Conservation (phyloP, 805 yeast species). For the Diddensiella santjacobensis region DNA sequence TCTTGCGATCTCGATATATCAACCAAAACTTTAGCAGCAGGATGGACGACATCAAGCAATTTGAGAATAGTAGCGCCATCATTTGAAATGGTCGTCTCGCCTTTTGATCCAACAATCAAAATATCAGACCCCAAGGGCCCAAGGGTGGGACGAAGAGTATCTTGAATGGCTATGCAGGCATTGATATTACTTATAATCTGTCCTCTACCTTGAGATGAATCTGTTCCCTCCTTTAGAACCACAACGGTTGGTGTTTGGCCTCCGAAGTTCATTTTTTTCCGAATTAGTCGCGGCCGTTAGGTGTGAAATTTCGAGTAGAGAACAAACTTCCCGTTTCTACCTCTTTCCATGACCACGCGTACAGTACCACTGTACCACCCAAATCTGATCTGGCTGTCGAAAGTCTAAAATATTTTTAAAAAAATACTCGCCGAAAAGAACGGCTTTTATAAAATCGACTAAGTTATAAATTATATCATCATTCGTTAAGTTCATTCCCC, state of each 20-base stretch:
- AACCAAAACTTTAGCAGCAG: slow-evolving; percentile 94
- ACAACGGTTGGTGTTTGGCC: slow-evolving; percentile 97
- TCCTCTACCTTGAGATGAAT: slow-evolving; percentile 93
- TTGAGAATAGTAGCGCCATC: slow-evolving; percentile 97
- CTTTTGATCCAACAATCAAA: slow-evolving; percentile 75
- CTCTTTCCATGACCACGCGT: background rate
- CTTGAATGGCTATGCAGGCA: slow-evolving; percentile 97
- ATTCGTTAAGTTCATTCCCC: background rate
- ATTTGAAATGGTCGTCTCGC: slow-evolving; percentile 91
- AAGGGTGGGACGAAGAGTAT: slow-evolving; percentile 86
- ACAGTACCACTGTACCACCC: background rate
- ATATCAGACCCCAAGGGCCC: slow-evolving; percentile 98
- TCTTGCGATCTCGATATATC: slow-evolving; percentile 96
- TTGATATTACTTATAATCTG: slow-evolving; percentile 93
- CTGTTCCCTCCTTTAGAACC: slow-evolving; percentile 97
- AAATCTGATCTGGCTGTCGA: no score
- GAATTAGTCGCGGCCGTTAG: background rate
- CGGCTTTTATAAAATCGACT: no score
- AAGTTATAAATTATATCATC: background rate
- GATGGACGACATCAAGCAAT: slow-evolving; percentile 91
- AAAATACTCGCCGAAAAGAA: no score
- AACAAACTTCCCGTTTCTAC: background rate
- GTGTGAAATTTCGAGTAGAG: background rate
- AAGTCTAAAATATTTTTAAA: no score
- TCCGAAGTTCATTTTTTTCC: slow-evolving; percentile 66